Base-by-base conservation (phyloP, 129 eudicot species). In the Flaveria sonorensis region DNA sequence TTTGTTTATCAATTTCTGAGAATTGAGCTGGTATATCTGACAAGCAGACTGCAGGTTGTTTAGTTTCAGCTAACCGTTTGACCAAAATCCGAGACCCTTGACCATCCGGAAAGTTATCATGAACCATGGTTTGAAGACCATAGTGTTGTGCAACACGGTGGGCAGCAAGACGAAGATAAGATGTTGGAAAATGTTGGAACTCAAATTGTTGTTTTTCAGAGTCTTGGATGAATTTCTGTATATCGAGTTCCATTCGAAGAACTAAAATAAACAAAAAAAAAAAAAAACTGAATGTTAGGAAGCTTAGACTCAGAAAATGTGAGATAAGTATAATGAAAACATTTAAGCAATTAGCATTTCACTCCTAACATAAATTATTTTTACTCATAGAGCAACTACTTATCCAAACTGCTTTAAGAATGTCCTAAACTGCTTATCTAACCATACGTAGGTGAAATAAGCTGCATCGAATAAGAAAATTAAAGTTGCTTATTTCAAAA, bases 101-200 rank as follows among this genome's bases (percentile, higher is more conserved):
- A 47, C 92, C 96, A 67, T 95, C 96, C 9, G 81, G 57, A 30
- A 64, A 75, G 78, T 47, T 89, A 74, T 95, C 97, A 77, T 73
- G 87, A 71, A 91, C 99, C 85, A 84, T 76, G 6, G 96, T 91
- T 68, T 86, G 92, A 70, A 95, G 87, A 47, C 88, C 89, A 65
- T 91, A 95, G 85, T 95, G 97, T 42, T 95, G 99, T 64, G 99
- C 97, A 51, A 95, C 97, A 72, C 99, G 89, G 60, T 95, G 99
- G 20, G 99, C 99, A 26, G 99, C 99, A 61, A 95, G 97, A 46
- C 99, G 97, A 39, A 95, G 89, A 72, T 95, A 95, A 14, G 99
- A 95, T 53, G 97, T 85, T 2, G 97, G 99, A 28, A 91, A 89
- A 73, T 87, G 99, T 39, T 88, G 99, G 68, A 95, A 95, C 90